Evolutionary conservation across 805 yeast genomes (phyloP).

Genomic region (Yamadazyma paraphyllophila): DNA sequence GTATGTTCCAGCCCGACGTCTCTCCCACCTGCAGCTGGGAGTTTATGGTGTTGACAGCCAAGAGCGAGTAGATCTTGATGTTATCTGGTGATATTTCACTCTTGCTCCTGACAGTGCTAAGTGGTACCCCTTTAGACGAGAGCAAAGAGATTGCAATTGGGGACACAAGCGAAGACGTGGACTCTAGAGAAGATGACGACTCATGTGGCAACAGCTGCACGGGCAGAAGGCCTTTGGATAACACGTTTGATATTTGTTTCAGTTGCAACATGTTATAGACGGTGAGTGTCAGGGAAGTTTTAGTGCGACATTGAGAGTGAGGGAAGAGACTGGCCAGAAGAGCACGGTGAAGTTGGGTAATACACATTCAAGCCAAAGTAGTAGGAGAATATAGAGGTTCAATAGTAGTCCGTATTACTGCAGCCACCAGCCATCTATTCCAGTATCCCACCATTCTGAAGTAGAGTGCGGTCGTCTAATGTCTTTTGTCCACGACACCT

Average conservation of each 20-base stretch:
- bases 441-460: too few relatives aligned
- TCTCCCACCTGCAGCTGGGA: background rate
- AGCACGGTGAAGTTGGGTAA: too few relatives aligned
- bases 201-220: background rate
- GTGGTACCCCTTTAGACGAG: slow-evolving; percentile 37
- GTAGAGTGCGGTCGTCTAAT: too few relatives aligned
- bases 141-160: slow-evolving; percentile 35
- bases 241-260: slow-evolving; percentile 34
- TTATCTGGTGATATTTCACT: slow-evolving; percentile 22
- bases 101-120: slow-evolving; percentile 33
- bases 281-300: background rate
- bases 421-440: too few relatives aligned
- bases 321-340: too few relatives aligned
- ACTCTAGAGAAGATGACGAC: slow-evolving; percentile 1
- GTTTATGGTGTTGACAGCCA: slow-evolving; percentile 29
- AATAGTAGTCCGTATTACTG: too few relatives aligned
- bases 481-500: too few relatives aligned
- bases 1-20: slow-evolving; percentile 11
- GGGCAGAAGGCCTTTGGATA: slow-evolving; percentile 31
- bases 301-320: slow-evolving; percentile 1
- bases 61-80: slow-evolving; percentile 33
- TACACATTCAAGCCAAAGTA: background rate
- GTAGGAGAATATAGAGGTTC: too few relatives aligned
- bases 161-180: slow-evolving; percentile 13
- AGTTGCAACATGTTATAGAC: slow-evolving; percentile 34